A percentile compares a stretch with the other conserved stretches of the same genome.
phyloP scores from a whole-genome alignment of 148 eudicot species.

The Polygonum aviculare region DNA sequence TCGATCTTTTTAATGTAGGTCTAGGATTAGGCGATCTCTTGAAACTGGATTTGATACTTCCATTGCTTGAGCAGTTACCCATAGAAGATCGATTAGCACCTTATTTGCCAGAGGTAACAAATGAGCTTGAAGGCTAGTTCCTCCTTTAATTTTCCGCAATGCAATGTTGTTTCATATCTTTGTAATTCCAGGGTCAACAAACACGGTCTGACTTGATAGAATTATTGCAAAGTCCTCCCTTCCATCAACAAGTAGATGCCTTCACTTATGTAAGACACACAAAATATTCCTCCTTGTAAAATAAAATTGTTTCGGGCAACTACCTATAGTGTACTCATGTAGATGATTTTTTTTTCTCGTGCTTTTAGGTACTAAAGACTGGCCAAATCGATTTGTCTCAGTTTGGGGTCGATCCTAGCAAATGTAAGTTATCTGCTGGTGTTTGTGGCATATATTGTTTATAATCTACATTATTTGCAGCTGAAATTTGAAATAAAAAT shows the following conservation, averaged over 20 bases:
- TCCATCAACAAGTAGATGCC: constrained; percentile 96
- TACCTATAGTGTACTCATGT: neutral
- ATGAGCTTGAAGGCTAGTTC: neutral
- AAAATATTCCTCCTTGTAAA: neutral
- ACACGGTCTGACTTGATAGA: constrained; percentile 66
- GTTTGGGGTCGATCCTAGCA: constrained; percentile 89
- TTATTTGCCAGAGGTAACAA: constrained; percentile 79
- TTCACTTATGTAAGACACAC: constrained; percentile 76
- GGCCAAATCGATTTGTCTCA: constrained; percentile 94
- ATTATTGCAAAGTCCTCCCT: constrained; percentile 89
- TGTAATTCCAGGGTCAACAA: constrained; percentile 56
- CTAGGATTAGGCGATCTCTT: constrained; percentile 92
- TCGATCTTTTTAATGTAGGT: constrained; percentile 28
- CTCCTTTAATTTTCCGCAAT: neutral
- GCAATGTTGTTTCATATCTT: neutral
- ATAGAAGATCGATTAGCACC: constrained; percentile 61
- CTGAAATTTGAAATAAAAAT: neutral
- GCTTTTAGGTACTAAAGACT: constrained; percentile 71
- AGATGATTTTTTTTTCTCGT: neutral
- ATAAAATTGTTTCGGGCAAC: neutral
- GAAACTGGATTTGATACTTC: constrained; percentile 71
- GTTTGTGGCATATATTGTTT: neutral
- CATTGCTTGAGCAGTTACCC: constrained; percentile 60
- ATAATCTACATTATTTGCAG: neutral
- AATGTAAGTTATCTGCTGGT: constrained; percentile 52